These are phyloP conservation scores for Tuber microsphaerosporum DNA, from an alignment of 495 filamentous ascomycete genomes.

Conservation along the genomic window DNA sequence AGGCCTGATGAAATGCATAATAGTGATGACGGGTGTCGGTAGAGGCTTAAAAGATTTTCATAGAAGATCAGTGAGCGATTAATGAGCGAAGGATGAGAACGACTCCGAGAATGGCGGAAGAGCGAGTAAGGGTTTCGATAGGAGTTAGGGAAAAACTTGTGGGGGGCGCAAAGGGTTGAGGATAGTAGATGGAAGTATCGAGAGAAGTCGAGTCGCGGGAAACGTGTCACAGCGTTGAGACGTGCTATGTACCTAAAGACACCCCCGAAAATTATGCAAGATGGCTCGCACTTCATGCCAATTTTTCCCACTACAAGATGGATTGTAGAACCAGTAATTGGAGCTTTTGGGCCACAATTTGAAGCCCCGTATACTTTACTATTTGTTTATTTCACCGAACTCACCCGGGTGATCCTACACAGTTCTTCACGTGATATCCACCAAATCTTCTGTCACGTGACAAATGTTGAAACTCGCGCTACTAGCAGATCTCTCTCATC, in stretches of 20 bases:
- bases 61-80: neutral
- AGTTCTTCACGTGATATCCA: neutral
- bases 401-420: neutral
- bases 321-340: neutral
- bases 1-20: conserved; percentile 87
- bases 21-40: conserved; percentile 5
- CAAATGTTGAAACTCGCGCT: neutral
- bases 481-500: neutral
- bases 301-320: neutral
- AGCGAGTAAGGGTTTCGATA: neutral
- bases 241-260: neutral
- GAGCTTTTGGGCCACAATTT: neutral
- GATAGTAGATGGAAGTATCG: neutral
- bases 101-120: neutral
- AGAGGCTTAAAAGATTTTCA: neutral
- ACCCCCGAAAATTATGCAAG: neutral
- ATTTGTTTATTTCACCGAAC: neutral
- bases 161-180: neutral
- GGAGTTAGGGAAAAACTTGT: neutral
- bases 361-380: neutral
- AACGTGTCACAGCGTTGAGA: neutral
- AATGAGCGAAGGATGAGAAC: neutral
- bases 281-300: neutral
- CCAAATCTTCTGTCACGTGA: neutral
- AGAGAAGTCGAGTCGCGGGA: neutral